Evolutionary conservation across 2,329 filamentous ascomycete species (phyloP).

Genomic region (Aspergillus viridinutans): DNA sequence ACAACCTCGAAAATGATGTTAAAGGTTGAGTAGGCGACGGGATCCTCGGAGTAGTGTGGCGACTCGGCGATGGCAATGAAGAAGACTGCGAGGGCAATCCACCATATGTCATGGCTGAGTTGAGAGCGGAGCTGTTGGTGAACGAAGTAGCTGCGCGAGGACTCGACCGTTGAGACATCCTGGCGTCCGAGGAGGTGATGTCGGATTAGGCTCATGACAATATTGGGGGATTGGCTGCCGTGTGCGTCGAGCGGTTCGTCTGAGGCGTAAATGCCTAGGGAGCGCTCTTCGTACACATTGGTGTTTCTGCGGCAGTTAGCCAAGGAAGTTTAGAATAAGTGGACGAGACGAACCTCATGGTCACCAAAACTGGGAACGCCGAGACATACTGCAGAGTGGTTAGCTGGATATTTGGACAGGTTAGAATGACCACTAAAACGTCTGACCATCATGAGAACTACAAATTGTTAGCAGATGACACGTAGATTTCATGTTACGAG

Average conservation of each 20-base stretch:
- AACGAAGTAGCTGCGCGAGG: constrained; percentile 47
- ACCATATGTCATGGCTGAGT: constrained; percentile 65
- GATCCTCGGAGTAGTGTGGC: constrained; percentile 49
- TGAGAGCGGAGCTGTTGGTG: constrained; percentile 60
- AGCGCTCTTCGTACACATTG: constrained; percentile 68
- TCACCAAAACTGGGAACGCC: constrained; percentile 33
- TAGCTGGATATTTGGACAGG: constrained; percentile 1
- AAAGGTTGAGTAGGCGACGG: constrained; percentile 54
- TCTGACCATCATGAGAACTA: constrained; percentile 38
- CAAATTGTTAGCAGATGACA: constrained; percentile 8
- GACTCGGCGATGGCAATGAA: constrained; percentile 60
- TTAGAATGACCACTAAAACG: neutral
- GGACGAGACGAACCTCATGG: constrained; percentile 23
- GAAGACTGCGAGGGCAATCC: constrained; percentile 58
- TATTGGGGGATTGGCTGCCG: constrained; percentile 17
- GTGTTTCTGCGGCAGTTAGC: constrained; percentile 49
- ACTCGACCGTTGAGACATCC: constrained; percentile 17
- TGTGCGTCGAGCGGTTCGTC: constrained; percentile 22
- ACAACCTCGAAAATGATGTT: constrained; percentile 51
- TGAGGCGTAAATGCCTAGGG: constrained; percentile 49
- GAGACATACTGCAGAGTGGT: constrained; percentile 29
- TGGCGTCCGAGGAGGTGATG: constrained; percentile 23
- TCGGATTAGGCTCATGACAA: constrained; percentile 24
- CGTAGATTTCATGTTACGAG: neutral
- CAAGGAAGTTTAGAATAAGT: neutral